These are phyloP conservation scores for Phylloporus sp. DNA, from an alignment of 768 basidiomycete genomes.

Conservation along the genomic window DNA sequence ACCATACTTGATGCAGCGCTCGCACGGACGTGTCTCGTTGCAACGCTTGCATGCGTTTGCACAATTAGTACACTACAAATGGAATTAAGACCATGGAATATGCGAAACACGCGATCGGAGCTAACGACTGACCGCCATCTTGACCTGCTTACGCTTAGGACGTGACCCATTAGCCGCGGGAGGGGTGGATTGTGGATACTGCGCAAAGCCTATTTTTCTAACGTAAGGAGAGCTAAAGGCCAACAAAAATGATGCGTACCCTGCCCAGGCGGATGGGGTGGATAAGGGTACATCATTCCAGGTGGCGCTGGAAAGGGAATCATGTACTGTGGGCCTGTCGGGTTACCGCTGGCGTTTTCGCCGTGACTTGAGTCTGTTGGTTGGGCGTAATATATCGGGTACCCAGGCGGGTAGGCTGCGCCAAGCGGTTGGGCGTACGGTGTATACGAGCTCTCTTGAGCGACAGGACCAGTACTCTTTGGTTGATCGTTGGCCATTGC, in stretches of 20 bases:
- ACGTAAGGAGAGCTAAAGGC: conserved; percentile 7
- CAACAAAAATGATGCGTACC: conserved; percentile 23
- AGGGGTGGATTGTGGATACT: conserved; percentile 26
- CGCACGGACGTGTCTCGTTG: conserved; percentile 58
- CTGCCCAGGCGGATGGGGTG: conserved; percentile 37
- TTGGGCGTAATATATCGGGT: conserved; percentile 32
- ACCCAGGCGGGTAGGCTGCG: conserved; percentile 29
- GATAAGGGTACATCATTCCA: conserved; percentile 43
- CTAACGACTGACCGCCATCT: conserved; percentile 48
- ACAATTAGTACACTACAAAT: conserved; percentile 49
- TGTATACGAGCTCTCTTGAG: conserved; percentile 34
- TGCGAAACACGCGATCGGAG: background rate
- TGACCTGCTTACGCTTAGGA: conserved; percentile 52
- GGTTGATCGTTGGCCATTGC: conserved; percentile 32
- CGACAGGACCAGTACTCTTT: conserved; percentile 33
- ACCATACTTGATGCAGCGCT: conserved; percentile 61
- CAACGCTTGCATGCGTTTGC: conserved; percentile 56
- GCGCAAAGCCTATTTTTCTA: conserved; percentile 29
- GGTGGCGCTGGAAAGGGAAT: conserved; percentile 38
- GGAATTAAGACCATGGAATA: conserved; percentile 3
- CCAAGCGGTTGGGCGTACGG: conserved; percentile 27
- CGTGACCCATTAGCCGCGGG: conserved; percentile 23
- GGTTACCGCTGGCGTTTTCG: conserved; percentile 32
- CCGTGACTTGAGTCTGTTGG: conserved; percentile 26
- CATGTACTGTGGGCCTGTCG: conserved; percentile 32